phyloP scores from a whole-genome alignment of 495 filamentous ascomycete species.

The Wilcoxina mikolae region DNA sequence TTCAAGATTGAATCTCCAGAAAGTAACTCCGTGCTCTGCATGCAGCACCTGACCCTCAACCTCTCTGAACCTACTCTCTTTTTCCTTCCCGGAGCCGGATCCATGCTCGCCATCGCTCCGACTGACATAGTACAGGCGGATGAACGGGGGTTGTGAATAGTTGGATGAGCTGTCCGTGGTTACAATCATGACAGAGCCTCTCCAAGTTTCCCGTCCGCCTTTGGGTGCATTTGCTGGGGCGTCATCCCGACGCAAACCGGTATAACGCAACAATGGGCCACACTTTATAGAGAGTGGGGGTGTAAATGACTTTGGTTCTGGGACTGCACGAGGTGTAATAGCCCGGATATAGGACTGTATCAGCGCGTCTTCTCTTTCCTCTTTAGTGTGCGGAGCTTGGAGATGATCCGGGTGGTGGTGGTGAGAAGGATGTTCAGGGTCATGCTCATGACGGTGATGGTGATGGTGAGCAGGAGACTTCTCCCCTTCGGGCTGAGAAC shows the following conservation, averaged over 20 bases:
- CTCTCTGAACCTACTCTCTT: slow-evolving; percentile 57
- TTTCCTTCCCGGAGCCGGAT: slow-evolving; percentile 37
- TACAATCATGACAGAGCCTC: slow-evolving; percentile 87
- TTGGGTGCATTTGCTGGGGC: slow-evolving; percentile 27
- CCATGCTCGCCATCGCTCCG: background rate
- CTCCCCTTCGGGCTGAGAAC: background rate
- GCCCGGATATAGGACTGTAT: slow-evolving; percentile 24
- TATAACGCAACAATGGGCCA: slow-evolving; percentile 78
- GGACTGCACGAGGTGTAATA: slow-evolving; percentile 21
- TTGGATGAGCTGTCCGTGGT: slow-evolving; percentile 67
- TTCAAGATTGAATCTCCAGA: slow-evolving; percentile 92
- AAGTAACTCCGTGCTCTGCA: slow-evolving; percentile 73
- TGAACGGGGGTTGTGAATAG: slow-evolving; percentile 59
- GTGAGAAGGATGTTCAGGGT: slow-evolving; percentile 5
- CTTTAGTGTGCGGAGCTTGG: slow-evolving; percentile 9
- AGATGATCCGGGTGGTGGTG: slow-evolving; percentile 3
- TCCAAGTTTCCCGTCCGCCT: slow-evolving; percentile 60
- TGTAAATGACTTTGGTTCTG: slow-evolving; percentile 55
- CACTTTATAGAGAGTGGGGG: slow-evolving; percentile 75
- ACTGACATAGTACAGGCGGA: slow-evolving; percentile 55
- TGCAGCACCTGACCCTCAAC: slow-evolving; percentile 70
- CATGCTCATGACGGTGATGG: slow-evolving; percentile 9
- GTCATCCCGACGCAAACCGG: slow-evolving; percentile 52
- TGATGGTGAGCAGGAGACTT: slow-evolving; percentile 2
- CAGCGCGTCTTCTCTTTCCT: slow-evolving; percentile 18